Conservation (phyloP, 1,284 basidiomycete genomes). For the Sporisorium exsertum region DNA sequence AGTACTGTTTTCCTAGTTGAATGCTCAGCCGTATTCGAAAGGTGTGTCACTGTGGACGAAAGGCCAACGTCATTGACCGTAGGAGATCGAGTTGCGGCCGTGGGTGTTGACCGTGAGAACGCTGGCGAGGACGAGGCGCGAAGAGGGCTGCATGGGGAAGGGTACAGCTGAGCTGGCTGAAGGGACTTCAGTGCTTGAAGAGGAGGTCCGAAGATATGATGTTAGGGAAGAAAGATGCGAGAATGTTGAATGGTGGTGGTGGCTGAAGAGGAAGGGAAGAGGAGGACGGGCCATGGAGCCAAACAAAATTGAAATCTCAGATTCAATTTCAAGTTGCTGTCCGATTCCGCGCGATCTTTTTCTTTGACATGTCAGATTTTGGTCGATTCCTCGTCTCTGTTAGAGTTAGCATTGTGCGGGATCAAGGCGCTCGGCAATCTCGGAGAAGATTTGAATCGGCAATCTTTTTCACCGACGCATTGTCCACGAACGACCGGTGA, state of each 20-base stretch:
- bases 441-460: slow-evolving; percentile 2
- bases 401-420: not conserved
- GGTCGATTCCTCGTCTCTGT: not conserved
- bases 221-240: not conserved
- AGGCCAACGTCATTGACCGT: slow-evolving; percentile 42
- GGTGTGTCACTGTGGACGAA: slow-evolving; percentile 26
- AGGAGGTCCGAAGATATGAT: slow-evolving; percentile 10
- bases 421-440: slow-evolving; percentile 12
- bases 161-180: slow-evolving; percentile 14
- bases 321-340: not conserved
- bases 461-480: slow-evolving; percentile 23
- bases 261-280: not conserved
- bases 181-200: slow-evolving; percentile 23
- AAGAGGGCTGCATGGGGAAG: slow-evolving; percentile 37
- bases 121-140: slow-evolving; percentile 12
- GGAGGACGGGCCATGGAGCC: not conserved
- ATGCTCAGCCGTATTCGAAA: slow-evolving; percentile 24
- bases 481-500: slow-evolving; percentile 24
- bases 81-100: slow-evolving; percentile 23
- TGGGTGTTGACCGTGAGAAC: slow-evolving; percentile 26
- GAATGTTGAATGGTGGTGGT: not conserved
- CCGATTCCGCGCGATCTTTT: not conserved
- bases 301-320: not conserved
- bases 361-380: not conserved
- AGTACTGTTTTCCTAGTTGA: not conserved